Base-by-base conservation (phyloP, 192 early-diverging fungal species). In the Coemansia sp. region DNA sequence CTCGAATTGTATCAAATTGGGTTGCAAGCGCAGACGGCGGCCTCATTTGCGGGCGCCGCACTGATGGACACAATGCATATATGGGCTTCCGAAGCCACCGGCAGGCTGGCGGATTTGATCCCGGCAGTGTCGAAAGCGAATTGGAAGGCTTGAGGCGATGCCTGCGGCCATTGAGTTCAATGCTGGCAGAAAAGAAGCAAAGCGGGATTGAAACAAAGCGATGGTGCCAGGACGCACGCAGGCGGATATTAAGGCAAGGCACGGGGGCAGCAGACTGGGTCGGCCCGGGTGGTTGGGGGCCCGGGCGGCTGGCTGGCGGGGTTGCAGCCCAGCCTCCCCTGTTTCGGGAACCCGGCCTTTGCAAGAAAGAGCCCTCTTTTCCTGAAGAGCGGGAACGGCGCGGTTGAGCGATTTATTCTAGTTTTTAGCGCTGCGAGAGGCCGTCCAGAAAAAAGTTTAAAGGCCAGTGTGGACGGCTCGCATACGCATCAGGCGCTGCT, bases 71-170 rank as follows among this genome's bases (percentile, higher is more conserved):
- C 23, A 50, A 43, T 49, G 62, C 62, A 64, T 56, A 56, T 56
- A 56, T 56, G 46, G 43, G 47, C 45, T 31, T 14, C 28, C 5
- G 33, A 28, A 27, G 51, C n/a, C 30, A 21, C 31, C 46, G 31
- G 22, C 19, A 33, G 6, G 46, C 57, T 59, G 47, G 47, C 31
- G 22, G 14, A n/a, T 27, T n/a, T 40, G 35, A 40, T 40, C 12
- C n/a, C 35, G 8, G 19, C 18, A n/a, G 28, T 40, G 58, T 78
- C 71, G 75, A 65, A 64, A 51, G 50, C 65, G 75, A 22, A 47
- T 78, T 19, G 58, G 56, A n/a, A 78, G 71, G 75, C 61, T 78
- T 21, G 50, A 64, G 49, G 69, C 75, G 30, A 64, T 40, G 62
- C 53, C 71, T 49, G 61, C 62, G 8, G 67, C 67, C n/a, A n/a